Evolutionary conservation across 495 filamentous ascomycete genomes (phyloP).

Genomic region (Cercophora newfieldiana): DNA sequence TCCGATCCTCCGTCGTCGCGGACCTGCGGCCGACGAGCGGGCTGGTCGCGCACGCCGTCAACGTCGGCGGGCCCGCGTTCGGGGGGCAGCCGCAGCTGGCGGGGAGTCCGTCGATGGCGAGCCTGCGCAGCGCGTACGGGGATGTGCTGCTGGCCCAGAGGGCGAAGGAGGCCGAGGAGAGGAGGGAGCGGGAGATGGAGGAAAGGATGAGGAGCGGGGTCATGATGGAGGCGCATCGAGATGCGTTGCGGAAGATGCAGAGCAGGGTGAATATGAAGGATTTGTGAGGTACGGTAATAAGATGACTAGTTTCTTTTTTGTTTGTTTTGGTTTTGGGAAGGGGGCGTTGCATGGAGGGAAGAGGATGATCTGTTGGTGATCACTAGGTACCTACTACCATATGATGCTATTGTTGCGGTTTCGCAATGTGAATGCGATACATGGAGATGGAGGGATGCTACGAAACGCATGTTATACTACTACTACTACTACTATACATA

Average conservation of each 20-base stretch:
- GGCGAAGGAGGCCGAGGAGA: conserved; percentile 50
- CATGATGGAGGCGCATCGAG: conserved; percentile 75
- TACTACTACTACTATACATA: too few relatives aligned
- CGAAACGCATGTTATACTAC: not conserved
- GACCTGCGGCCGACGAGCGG: conserved; percentile 48
- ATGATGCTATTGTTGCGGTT: too few relatives aligned
- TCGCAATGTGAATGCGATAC: too few relatives aligned
- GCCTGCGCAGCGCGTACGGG: conserved; percentile 27
- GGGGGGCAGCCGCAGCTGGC: conserved; percentile 27
- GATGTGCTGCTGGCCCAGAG: conserved; percentile 38
- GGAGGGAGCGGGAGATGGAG: conserved; percentile 60
- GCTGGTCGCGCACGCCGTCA: not conserved
- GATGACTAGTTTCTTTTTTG: not conserved
- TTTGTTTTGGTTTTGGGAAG: not conserved
- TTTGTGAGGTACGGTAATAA: conserved; percentile 15
- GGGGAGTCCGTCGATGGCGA: conserved; percentile 19
- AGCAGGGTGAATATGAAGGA: conserved; percentile 65
- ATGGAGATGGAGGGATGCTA: not conserved
- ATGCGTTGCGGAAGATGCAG: conserved; percentile 84
- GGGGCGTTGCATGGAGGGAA: too few relatives aligned
- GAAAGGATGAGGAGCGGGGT: conserved; percentile 74
- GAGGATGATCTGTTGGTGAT: too few relatives aligned
- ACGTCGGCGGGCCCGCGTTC: not conserved
- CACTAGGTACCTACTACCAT: too few relatives aligned
- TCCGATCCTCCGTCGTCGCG: conserved; percentile 68